Conservation (phyloP, 2,329 filamentous ascomycete species). For the Bretziella fagacearum region DNA sequence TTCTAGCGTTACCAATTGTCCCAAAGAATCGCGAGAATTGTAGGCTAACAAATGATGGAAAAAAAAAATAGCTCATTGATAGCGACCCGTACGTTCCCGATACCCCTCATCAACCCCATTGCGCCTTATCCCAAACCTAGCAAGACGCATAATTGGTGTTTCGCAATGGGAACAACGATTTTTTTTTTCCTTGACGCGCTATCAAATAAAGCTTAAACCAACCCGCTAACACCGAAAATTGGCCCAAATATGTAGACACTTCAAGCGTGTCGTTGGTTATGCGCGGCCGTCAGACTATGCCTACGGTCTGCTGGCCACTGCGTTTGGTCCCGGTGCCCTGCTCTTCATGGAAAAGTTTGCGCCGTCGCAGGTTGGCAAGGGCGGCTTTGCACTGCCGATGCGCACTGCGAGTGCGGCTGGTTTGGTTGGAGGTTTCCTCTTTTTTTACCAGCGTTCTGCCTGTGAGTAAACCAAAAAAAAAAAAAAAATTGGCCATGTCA, state of each 20-base stretch:
- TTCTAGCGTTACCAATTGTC: no score
- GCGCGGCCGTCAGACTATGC: constrained; percentile 71
- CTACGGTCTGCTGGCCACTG: constrained; percentile 48
- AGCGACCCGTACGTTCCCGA: constrained; percentile 69
- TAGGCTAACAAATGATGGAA: constrained; percentile 11
- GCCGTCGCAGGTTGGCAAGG: constrained; percentile 68
- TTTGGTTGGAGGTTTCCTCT: constrained; percentile 59
- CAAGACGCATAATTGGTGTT: no score
- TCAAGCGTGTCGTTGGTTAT: constrained; percentile 79
- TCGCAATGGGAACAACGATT: no score
- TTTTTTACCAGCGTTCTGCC: constrained; percentile 69
- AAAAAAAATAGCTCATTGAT: constrained; percentile 71
- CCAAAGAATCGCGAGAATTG: no score
- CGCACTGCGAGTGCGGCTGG: constrained; percentile 60
- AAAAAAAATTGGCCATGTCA: not conserved
- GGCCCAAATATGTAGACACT: constrained; percentile 44
- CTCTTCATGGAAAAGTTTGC: constrained; percentile 66
- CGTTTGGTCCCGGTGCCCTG: constrained; percentile 58
- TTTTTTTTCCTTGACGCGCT: no score
- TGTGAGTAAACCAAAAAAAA: no score
- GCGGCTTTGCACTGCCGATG: constrained; percentile 69
- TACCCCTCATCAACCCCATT: constrained; percentile 3
- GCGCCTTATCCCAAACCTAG: not conserved
- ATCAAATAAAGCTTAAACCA: no score
- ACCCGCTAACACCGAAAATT: no score